Percentiles rank a stretch among this genome's conserved stretches.
phyloP scores from a whole-genome alignment of 371 early-diverging fungal species.

The Mucor saturninus region DNA sequence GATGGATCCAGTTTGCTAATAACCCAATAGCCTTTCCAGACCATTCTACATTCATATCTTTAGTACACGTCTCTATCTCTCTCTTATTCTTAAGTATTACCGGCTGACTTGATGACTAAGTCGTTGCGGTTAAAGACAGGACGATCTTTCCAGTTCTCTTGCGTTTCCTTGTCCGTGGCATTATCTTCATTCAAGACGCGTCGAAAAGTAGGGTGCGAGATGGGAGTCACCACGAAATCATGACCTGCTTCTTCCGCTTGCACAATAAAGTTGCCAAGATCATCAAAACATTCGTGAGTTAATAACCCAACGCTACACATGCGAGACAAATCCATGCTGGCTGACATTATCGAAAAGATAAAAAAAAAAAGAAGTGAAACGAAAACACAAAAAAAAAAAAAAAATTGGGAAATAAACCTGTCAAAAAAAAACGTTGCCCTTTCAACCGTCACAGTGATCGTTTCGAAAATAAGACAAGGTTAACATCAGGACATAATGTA shows the following conservation, averaged over 20 bases:
- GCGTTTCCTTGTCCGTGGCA: constrained; percentile 9
- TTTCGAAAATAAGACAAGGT: no score
- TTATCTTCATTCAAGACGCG: constrained; percentile 52
- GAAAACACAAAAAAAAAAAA: neutral
- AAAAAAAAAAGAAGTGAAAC: neutral
- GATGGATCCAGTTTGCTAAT: constrained; percentile 64
- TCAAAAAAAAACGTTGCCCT: neutral
- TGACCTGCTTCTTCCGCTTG: constrained; percentile 57
- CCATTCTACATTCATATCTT: constrained; percentile 36
- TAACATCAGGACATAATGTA: no score
- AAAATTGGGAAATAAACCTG: neutral
- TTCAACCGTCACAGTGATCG: no score
- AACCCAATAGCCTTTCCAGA: constrained; percentile 59
- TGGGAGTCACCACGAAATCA: constrained; percentile 66
- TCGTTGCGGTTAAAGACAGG: constrained; percentile 52
- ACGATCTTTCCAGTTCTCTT: constrained; percentile 41
- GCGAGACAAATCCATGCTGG: constrained; percentile 19
- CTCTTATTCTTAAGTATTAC: constrained; percentile 29
- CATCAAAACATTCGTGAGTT: constrained; percentile 37
- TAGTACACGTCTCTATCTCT: neutral
- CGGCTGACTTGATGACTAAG: constrained; percentile 48
- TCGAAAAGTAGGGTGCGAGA: constrained; percentile 54
- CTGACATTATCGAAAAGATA: constrained; percentile 8
- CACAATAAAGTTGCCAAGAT: constrained; percentile 44
- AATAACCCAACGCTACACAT: constrained; percentile 45